phyloP scores from a whole-genome alignment of 768 basidiomycete species.

The Trametes cinnabarina region DNA sequence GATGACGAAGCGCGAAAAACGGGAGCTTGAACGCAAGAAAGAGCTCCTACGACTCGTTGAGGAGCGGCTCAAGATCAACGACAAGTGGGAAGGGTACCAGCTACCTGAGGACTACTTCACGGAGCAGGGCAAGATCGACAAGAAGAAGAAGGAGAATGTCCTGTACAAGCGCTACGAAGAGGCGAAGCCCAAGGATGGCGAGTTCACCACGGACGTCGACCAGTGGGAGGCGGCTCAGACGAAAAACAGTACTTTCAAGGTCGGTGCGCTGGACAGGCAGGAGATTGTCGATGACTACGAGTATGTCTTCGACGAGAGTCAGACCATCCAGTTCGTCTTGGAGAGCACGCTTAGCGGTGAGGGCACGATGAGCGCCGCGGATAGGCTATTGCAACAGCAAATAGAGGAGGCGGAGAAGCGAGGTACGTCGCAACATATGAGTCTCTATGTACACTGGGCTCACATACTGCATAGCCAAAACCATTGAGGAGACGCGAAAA shows the following conservation, averaged over 20 bases:
- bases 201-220: constrained; percentile 95
- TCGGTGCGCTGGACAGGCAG: constrained; percentile 87
- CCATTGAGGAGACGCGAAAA: constrained; percentile 92
- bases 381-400: constrained; percentile 79
- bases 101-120: constrained; percentile 98
- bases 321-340: constrained; percentile 94
- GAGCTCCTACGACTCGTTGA: constrained; percentile 89
- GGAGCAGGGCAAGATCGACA: constrained; percentile 97
- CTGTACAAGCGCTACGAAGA: constrained; percentile 96
- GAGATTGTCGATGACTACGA: constrained; percentile 86
- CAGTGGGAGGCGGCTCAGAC: constrained; percentile 97
- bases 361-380: constrained; percentile 74
- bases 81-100: constrained; percentile 94
- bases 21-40: constrained; percentile 87
- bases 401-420: constrained; percentile 90
- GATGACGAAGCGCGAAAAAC: constrained; percentile 77
- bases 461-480: constrained; percentile 52
- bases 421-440: constrained; percentile 46
- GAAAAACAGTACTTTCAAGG: constrained; percentile 82
- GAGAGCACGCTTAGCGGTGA: constrained; percentile 68
- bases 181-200: constrained; percentile 84
- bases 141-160: constrained; percentile 90
- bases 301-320: constrained; percentile 97
- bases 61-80: constrained; percentile 90
- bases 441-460: too few species aligned